Evolutionary conservation across 2,329 filamentous ascomycete species (phyloP).

Genomic region (Trichoderma sp.): DNA sequence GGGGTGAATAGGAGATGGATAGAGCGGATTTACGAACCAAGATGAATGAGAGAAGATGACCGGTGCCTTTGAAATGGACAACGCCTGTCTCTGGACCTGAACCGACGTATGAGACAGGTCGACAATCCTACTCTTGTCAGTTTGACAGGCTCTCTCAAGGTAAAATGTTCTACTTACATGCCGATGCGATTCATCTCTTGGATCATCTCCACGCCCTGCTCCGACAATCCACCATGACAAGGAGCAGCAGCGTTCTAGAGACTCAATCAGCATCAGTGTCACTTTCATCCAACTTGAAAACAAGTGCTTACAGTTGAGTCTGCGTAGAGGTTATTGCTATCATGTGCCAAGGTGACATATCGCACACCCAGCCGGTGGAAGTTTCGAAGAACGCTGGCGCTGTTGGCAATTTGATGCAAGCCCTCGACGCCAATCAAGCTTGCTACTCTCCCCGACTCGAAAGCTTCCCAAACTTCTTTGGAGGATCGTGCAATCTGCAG

Average conservation of each 20-base stretch:
- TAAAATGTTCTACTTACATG: conserved; percentile 15
- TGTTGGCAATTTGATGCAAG: conserved; percentile 85
- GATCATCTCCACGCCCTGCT: conserved; percentile 25
- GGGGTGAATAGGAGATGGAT: background rate
- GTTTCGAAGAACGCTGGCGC: conserved; percentile 67
- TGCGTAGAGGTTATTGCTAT: conserved; percentile 42
- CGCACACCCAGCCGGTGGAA: conserved; percentile 76
- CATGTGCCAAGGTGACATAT: conserved; percentile 82
- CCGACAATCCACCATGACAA: conserved; percentile 24
- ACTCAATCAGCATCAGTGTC: background rate
- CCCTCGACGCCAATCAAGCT: conserved; percentile 78
- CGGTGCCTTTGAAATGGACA: conserved; percentile 56
- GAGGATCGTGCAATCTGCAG: conserved; percentile 65
- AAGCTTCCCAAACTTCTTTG: conserved; percentile 59
- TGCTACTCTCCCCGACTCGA: conserved; percentile 62
- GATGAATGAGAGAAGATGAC: conserved; percentile 74
- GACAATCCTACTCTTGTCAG: conserved; percentile 54
- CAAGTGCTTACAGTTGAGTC: conserved; percentile 23
- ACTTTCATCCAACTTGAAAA: rapidly evolving
- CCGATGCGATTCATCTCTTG: conserved; percentile 31
- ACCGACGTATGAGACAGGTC: conserved; percentile 68
- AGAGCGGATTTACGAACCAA: background rate
- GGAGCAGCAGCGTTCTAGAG: conserved; percentile 1
- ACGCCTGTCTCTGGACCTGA: conserved; percentile 18
- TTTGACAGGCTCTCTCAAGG: background rate